Evolutionary conservation across 192 early-diverging fungal genomes (phyloP).

Genomic region (Paraglomus occultum): DNA sequence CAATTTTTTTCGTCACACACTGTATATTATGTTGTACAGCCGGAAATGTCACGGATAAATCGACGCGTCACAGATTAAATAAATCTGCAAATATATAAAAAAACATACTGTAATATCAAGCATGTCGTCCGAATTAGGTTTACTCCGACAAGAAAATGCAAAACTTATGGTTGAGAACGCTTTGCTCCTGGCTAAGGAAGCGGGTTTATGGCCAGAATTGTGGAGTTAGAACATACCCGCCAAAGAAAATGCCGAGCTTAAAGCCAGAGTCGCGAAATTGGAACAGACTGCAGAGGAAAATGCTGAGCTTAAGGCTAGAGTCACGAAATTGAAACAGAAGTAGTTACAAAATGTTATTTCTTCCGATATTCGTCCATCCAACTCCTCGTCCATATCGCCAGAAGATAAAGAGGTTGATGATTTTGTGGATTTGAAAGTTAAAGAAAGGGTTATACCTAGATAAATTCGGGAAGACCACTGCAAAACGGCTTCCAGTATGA

Average conservation of each 20-base stretch:
- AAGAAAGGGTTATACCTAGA: slow-evolving; percentile 18
- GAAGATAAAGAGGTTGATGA: slow-evolving; percentile 6
- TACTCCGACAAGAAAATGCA: too few species aligned
- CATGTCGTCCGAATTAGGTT: too few species aligned
- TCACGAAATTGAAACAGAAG: slow-evolving; percentile 7
- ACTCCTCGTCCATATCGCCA: background rate
- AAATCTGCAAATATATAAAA: too few species aligned
- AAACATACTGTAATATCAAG: too few species aligned
- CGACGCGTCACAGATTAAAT: too few species aligned
- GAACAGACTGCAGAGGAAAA: background rate
- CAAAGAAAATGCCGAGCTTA: background rate
- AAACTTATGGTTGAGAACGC: too few species aligned
- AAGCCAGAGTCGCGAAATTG: slow-evolving; percentile 5
- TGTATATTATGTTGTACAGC: too few species aligned
- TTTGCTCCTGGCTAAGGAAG: too few species aligned
- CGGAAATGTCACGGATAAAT: too few species aligned
- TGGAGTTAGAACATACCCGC: background rate
- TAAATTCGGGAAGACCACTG: too few species aligned
- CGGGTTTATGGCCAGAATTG: background rate
- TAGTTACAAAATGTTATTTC: slow-evolving; percentile 12
- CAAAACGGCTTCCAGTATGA: too few species aligned
- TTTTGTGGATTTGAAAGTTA: background rate
- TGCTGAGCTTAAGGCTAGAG: slow-evolving; percentile 1
- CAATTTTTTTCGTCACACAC: too few species aligned
- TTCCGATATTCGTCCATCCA: background rate